Evolutionary conservation across 441 rosid genomes (phyloP), one percentile per base, ranked within the genome.

Genomic region (Mallotus repandus): DNA sequence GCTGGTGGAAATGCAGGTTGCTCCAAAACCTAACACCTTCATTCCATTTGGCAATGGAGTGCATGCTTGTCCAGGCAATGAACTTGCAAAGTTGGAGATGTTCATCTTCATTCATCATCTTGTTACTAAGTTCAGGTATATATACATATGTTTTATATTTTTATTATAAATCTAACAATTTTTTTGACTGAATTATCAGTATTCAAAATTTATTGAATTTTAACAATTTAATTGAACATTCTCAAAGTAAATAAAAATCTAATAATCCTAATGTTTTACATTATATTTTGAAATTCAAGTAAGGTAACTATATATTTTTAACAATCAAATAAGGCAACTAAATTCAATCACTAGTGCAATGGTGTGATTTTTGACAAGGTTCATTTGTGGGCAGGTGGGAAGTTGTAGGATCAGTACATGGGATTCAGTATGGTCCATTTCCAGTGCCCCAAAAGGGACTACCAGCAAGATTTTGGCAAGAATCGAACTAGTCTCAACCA

Each of bases 41-140:
- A 82, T 93, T 89, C 98, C 99, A 19, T 96, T 96, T 74, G 98
- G 99, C 71, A 86, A 74, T 56, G 99, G 99, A 29, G 92, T 82
- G 4, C 99, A 96, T 59, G 81, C 97, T 49, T 96, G 99, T 80
- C 97, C 99, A 2, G 99, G 99, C 43, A 93, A 86, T 56, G 94
- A 91, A 69, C 91, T 96, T 4, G 98, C 99, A 86, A 96, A 93
- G 87, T 77, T 93, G 81, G 91, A 93, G 82, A 86, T 92, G 62
- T 86, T 95, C 62, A 81, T 90, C 66, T 75, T 95, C 66, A 79
- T 91, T 73, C 98, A 95, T 76, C 97, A 93, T 76, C 81, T 93
- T 9, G 75, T 84, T 21, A 88, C 95, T 66, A 87, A 81, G 63
- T 90, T 85, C 85, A 84, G 93, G 99, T 91, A 86, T 5, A 15